Evolutionary conservation across 495 filamentous ascomycete species (phyloP).

Genomic region (Staphylotrichum longicolle): DNA sequence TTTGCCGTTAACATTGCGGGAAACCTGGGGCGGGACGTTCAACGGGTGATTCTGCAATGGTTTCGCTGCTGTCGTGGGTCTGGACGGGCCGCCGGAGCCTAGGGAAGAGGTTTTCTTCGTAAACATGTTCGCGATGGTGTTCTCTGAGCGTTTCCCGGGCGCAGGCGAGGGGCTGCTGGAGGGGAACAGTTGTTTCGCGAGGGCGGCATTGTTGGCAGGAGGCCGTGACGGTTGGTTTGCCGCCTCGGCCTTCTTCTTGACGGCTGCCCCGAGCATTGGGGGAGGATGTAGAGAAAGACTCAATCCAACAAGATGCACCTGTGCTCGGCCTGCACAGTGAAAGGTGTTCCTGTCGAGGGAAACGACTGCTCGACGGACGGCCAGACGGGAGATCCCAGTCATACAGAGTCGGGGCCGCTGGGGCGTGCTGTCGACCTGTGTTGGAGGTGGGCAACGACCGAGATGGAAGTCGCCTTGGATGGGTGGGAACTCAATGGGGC

Average conservation of each 20-base stretch:
- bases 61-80: slow-evolving; percentile 9
- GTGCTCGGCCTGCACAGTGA: background rate
- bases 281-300: slow-evolving; percentile 4
- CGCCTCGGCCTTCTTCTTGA: slow-evolving; percentile 21
- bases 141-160: slow-evolving; percentile 22
- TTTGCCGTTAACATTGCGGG: slow-evolving; percentile 17
- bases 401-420: slow-evolving; percentile 27
- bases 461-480: background rate
- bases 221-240: slow-evolving; percentile 17
- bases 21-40: slow-evolving; percentile 15
- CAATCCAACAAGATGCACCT: slow-evolving; percentile 12
- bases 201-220: slow-evolving; percentile 25
- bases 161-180: slow-evolving; percentile 45
- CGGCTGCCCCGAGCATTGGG: slow-evolving; percentile 30
- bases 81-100: background rate
- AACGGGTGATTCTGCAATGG: slow-evolving; percentile 21
- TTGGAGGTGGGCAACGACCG: background rate
- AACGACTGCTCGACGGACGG: slow-evolving; percentile 28
- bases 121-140: slow-evolving; percentile 34
- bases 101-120: slow-evolving; percentile 19
- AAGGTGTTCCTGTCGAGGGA: slow-evolving; percentile 20
- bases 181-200: slow-evolving; percentile 48
- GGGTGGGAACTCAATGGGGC: too few relatives aligned
- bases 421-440: slow-evolving; percentile 9
- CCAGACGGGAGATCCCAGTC: slow-evolving; percentile 30